These are phyloP conservation scores for Hypoxylon sp. DNA, from an alignment of 2,329 filamentous ascomycete species.

Conservation along the genomic window DNA sequence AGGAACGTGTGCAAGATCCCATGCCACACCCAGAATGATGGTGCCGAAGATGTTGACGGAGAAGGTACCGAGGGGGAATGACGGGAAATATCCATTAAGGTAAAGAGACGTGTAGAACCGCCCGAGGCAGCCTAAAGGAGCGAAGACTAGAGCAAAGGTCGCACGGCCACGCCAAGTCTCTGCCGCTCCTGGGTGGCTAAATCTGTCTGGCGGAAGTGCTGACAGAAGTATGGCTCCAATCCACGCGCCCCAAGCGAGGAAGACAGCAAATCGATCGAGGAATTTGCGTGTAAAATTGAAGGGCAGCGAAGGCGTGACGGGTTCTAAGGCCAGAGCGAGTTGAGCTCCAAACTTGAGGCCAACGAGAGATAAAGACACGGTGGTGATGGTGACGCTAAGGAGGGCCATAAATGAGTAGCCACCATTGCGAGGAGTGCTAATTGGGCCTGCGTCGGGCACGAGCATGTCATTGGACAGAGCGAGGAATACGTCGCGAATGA, in stretches of 20 bases:
- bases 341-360: constrained; percentile 82
- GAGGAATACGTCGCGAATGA: constrained; percentile 84
- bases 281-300: constrained; percentile 69
- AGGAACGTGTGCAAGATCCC: constrained; percentile 80
- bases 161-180: constrained; percentile 82
- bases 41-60: constrained; percentile 84
- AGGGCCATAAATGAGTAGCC: constrained; percentile 89
- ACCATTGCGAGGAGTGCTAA: constrained; percentile 69
- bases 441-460: constrained; percentile 60
- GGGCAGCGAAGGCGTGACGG: constrained; percentile 72
- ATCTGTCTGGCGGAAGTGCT: constrained; percentile 76
- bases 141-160: constrained; percentile 84
- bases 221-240: constrained; percentile 80
- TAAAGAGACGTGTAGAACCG: constrained; percentile 80
- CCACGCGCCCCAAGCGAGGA: constrained; percentile 83
- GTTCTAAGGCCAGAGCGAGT: constrained; percentile 74
- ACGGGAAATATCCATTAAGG: constrained; percentile 76
- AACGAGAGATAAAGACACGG: constrained; percentile 77
- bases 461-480: constrained; percentile 82
- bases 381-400: constrained; percentile 80
- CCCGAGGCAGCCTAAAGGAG: constrained; percentile 81
- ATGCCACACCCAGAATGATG: constrained; percentile 80
- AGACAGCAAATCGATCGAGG: constrained; percentile 73
- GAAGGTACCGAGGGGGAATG: constrained; percentile 91
- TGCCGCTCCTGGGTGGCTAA: constrained; percentile 54